Conservation (phyloP, 2,329 filamentous ascomycete genomes). For the Cytospora paraplurivora region DNA sequence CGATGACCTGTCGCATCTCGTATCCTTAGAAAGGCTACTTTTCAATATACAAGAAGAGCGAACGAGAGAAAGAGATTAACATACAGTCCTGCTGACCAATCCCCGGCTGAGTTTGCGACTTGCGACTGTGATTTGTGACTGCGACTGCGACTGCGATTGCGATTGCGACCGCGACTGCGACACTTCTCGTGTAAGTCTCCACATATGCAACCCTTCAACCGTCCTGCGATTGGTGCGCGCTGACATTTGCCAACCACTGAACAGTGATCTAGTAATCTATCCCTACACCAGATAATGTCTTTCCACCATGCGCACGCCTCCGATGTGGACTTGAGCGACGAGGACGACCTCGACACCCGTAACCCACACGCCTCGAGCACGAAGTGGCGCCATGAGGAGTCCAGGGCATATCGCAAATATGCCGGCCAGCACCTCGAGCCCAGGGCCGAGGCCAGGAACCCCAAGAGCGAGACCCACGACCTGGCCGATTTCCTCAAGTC, state of each 20-base stretch:
- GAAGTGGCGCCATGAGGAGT: slow-evolving; percentile 67
- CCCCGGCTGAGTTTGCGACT: slow-evolving; percentile 2
- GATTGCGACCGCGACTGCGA: slow-evolving; percentile 15
- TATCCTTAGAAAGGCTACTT: not conserved
- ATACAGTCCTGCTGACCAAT: slow-evolving; percentile 2
- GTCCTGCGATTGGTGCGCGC: slow-evolving; percentile 18
- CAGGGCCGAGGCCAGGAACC: slow-evolving; percentile 43
- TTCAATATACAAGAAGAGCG: not conserved
- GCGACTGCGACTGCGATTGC: not conserved
- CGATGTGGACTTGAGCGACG: slow-evolving; percentile 26
- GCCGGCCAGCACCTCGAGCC: slow-evolving; percentile 40
- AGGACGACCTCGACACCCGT: slow-evolving; percentile 38
- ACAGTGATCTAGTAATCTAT: slow-evolving; percentile 1
- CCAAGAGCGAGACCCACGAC: slow-evolving; percentile 49
- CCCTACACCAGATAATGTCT: slow-evolving; percentile 11
- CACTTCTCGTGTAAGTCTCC: slow-evolving; percentile 19
- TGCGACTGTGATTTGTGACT: not conserved
- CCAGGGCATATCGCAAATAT: slow-evolving; percentile 54
- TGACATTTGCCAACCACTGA: slow-evolving; percentile 18
- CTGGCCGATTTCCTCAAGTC: slow-evolving; percentile 60
- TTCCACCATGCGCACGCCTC: slow-evolving; percentile 23
- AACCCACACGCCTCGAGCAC: slow-evolving; percentile 60
- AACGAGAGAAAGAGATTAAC: not conserved
- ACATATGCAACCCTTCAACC: slow-evolving; percentile 5
- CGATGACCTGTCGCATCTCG: not conserved